Conservation (phyloP, 2,329 filamentous ascomycete genomes). For the Fusarium beomiforme region DNA sequence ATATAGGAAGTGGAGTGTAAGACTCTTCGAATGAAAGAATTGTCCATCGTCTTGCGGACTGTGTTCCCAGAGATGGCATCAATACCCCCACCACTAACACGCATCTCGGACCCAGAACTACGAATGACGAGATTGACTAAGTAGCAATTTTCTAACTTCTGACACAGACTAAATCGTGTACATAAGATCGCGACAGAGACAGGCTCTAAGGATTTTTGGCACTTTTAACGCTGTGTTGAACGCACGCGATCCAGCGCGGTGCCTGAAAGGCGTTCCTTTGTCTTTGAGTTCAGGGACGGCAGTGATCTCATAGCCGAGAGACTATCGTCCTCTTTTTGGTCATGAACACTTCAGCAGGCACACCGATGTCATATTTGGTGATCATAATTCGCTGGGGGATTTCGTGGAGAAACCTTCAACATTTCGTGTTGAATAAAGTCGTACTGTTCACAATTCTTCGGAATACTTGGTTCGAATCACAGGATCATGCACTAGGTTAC, state of each 20-base stretch:
- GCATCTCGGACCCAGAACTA: neutral
- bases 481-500: neutral
- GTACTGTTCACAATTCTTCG: neutral
- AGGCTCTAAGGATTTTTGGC: neutral
- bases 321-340: neutral
- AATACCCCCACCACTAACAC: conserved; percentile 16
- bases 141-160: neutral
- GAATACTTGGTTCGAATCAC: neutral
- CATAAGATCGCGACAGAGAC: neutral
- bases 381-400: neutral
- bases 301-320: neutral
- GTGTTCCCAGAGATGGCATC: conserved; percentile 12
- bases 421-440: neutral
- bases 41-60: conserved; percentile 4
- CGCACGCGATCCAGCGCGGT: neutral
- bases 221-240: neutral
- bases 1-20: neutral
- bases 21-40: conserved; percentile 10
- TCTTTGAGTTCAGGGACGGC: conserved; percentile 2
- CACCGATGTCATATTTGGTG: neutral
- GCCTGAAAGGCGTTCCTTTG: neutral
- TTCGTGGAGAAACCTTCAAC: neutral
- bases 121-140: conserved; percentile 5
- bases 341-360: neutral
- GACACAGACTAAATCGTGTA: neutral